Evolutionary conservation across 108 stramenopile genomes (phyloP), one percentile per base, ranked within the genome.

Genomic region (Bacterosira constricta): DNA sequence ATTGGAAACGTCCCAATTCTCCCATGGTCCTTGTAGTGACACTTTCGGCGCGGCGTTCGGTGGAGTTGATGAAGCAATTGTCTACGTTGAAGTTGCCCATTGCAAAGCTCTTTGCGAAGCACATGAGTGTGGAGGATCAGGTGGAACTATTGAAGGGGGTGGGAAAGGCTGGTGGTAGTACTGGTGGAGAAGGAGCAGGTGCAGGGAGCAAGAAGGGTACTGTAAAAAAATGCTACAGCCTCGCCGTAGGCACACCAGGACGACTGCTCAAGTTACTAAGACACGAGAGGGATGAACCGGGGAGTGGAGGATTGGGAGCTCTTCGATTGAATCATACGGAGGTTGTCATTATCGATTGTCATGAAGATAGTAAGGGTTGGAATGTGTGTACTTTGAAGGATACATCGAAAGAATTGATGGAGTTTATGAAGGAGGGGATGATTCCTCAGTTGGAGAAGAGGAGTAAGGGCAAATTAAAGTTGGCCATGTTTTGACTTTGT

Each of bases 101-200:
- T 4, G 90, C 89, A 10, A 95, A 95, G 61, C 63, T 95, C 1
- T 95, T 95, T 79, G 87, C 93, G 11, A 95, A 95, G 52, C 89
- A 95, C 27, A 75, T 84, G 51, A 83, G 65, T 10, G 74, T 95
- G 9, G 84, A 85, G 25, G 81, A 83, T 31, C 93, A 95, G 54
- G 69, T 69, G 10, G 73, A 75, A 13, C 56, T 88, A 63, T 63
- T 91, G 18, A 36, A 39, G 21, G 63, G 64, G 58, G 11, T 26
- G 15, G 31, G 50, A 6, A 71, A 58, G n/a, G 1, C 38, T 8
- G 15, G 6, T 20, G n/a, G 56, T 20, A 35, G 26, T 31, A 18
- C 1, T 0, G 32, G 56, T 18, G 59, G 51, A 2, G 31, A 31
- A 9, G 27, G 53, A 12, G 53, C 13, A 4, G 56, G 69, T 35